Evolutionary conservation across 169 alveolate genomes (phyloP).

Genomic region (Amoebophrya sp.): DNA sequence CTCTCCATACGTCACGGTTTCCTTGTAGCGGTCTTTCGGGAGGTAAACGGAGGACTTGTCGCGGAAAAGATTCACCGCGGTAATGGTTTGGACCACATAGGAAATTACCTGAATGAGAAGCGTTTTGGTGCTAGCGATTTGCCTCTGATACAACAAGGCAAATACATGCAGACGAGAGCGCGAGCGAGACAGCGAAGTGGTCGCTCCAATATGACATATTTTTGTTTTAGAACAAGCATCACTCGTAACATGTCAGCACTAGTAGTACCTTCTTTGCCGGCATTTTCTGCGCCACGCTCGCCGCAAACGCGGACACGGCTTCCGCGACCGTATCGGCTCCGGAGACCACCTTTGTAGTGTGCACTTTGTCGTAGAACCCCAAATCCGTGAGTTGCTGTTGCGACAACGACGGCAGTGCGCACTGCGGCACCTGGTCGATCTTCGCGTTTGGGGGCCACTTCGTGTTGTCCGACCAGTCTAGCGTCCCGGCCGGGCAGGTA

Average conservation of each 20-base stretch:
- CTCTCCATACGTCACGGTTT: no score
- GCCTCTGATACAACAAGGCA: no score
- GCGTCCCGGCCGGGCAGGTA: background rate
- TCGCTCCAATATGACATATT: no score
- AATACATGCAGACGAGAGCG: no score
- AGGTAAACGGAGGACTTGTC: background rate
- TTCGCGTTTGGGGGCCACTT: slow-evolving; percentile 3
- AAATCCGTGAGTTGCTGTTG: background rate
- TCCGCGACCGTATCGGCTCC: background rate
- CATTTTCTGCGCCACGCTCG: background rate
- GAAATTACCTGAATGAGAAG: background rate
- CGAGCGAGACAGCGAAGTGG: no score
- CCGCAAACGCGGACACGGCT: slow-evolving; percentile 19
- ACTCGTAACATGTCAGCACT: no score
- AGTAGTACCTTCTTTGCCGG: background rate
- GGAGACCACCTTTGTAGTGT: background rate
- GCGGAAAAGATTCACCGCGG: slow-evolving; percentile 24
- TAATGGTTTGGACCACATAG: background rate
- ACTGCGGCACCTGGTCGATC: background rate
- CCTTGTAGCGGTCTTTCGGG: slow-evolving; percentile 4
- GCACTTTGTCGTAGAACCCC: slow-evolving; percentile 14
- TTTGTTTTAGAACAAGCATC: no score
- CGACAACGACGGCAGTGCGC: background rate
- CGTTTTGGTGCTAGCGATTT: no score
- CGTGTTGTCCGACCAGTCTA: background rate